phyloP scores from a whole-genome alignment of 805 yeast species.

The Barnettozyma pratensis region DNA sequence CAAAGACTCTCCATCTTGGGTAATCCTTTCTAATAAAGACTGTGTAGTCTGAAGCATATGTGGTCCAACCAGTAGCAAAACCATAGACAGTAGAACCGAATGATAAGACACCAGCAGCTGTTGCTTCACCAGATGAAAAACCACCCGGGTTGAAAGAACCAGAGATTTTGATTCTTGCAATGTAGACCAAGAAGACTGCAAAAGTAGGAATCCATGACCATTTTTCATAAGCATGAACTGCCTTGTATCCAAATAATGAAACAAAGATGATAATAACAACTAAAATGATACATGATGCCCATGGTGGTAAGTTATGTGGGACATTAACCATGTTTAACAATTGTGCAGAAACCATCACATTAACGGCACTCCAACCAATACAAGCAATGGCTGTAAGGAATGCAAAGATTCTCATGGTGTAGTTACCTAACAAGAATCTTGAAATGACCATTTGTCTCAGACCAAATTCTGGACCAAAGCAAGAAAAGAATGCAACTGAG shows the following conservation, averaged over 20 bases:
- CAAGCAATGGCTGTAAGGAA: slow-evolving; percentile 77
- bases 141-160: slow-evolving; percentile 56
- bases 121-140: slow-evolving; percentile 48
- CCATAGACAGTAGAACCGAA: slow-evolving; percentile 84
- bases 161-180: slow-evolving; percentile 68
- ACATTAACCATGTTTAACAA: slow-evolving; percentile 70
- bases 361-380: slow-evolving; percentile 94
- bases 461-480: slow-evolving; percentile 81
- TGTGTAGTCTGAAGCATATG: slow-evolving; percentile 89
- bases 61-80: slow-evolving; percentile 92
- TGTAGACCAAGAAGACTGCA: slow-evolving; percentile 68
- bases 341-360: slow-evolving; percentile 86
- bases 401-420: slow-evolving; percentile 71
- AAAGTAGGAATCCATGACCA: slow-evolving; percentile 86
- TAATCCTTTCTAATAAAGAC: slow-evolving; percentile 74
- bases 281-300: slow-evolving; percentile 85
- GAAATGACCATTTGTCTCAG: slow-evolving; percentile 84
- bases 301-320: slow-evolving; percentile 60
- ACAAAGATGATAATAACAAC: slow-evolving; percentile 63
- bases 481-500: slow-evolving; percentile 79
- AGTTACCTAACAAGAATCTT: slow-evolving; percentile 71
- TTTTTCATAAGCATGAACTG: slow-evolving; percentile 77
- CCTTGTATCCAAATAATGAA: slow-evolving; percentile 78
- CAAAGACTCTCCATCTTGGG: slow-evolving; percentile 54
- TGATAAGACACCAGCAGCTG: slow-evolving; percentile 72